These are phyloP conservation scores for Dunaliella salina DNA, from an alignment of 163 green algal genomes.

Conservation along the genomic window DNA sequence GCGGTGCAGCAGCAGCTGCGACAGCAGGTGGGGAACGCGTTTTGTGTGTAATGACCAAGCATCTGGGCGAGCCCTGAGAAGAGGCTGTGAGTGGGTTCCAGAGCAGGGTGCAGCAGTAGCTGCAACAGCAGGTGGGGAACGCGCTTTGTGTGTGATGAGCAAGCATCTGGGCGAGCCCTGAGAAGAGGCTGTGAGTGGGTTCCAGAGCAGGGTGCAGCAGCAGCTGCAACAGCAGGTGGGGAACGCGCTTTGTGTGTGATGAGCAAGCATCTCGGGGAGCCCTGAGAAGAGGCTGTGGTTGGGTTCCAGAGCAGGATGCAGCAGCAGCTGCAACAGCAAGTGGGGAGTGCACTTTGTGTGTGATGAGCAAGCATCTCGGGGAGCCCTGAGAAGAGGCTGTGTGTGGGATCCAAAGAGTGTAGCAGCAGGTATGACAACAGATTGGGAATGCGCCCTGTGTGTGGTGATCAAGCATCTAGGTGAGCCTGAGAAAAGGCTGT, in stretches of 20 bases:
- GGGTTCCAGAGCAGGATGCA: no score
- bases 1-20: not conserved
- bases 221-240: not conserved
- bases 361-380: not conserved
- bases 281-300: no score
- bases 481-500: no score
- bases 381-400: no score
- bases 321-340: not conserved
- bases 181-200: no score
- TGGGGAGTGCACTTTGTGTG: not conserved
- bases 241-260: not conserved
- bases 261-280: not conserved
- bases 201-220: not conserved
- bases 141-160: not conserved
- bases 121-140: not conserved
- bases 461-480: not conserved
- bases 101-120: not conserved
- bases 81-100: no score
- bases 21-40: not conserved
- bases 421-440: not conserved
- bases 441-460: not conserved
- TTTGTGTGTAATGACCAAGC: not conserved
- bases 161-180: not conserved
- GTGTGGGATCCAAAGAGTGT: no score
- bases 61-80: no score